A percentile compares a stretch with the other conserved stretches of the same genome.
phyloP scores from a whole-genome alignment of 2,329 filamentous ascomycete species.

The Aspergillus tamarii region DNA sequence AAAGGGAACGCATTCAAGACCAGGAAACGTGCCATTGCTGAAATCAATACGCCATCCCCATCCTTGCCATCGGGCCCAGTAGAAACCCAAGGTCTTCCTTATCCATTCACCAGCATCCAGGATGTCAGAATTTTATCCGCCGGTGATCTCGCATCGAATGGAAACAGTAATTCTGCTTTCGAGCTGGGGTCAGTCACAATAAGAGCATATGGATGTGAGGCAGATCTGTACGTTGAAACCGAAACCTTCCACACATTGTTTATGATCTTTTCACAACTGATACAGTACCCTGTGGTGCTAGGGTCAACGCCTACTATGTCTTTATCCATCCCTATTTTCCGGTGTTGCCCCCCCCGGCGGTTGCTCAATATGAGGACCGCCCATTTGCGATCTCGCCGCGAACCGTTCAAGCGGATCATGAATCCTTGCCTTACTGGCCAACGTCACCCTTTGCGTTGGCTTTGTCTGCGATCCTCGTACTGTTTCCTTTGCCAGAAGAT shows the following conservation, averaged over 20 bases:
- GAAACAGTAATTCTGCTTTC: not conserved
- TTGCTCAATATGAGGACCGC: slow-evolving; percentile 19
- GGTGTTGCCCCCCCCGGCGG: slow-evolving; percentile 22
- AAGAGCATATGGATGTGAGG: slow-evolving; percentile 22
- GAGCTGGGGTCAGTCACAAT: slow-evolving; percentile 3
- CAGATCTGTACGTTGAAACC: slow-evolving; percentile 23
- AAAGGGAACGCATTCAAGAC: slow-evolving; percentile 21
- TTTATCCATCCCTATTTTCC: slow-evolving; percentile 31
- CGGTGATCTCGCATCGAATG: not conserved
- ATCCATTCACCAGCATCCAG: not conserved
- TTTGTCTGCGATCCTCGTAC: slow-evolving; percentile 25
- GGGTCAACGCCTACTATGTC: slow-evolving; percentile 31
- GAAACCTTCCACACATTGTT: no score
- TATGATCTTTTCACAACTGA: not conserved
- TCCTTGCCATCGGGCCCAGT: not conserved
- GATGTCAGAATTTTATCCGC: not conserved
- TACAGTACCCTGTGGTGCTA: slow-evolving; percentile 2
- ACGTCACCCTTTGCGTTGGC: slow-evolving; percentile 25
- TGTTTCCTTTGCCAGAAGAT: slow-evolving; percentile 24
- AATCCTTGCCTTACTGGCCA: slow-evolving; percentile 25
- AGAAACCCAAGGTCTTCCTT: not conserved
- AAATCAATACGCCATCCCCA: not conserved
- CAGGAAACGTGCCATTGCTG: not conserved
- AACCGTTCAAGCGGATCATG: slow-evolving; percentile 8
- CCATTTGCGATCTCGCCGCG: slow-evolving; percentile 6